Evolutionary conservation across 495 filamentous ascomycete species (phyloP).

Genomic region (Aspergillus asperescens): DNA sequence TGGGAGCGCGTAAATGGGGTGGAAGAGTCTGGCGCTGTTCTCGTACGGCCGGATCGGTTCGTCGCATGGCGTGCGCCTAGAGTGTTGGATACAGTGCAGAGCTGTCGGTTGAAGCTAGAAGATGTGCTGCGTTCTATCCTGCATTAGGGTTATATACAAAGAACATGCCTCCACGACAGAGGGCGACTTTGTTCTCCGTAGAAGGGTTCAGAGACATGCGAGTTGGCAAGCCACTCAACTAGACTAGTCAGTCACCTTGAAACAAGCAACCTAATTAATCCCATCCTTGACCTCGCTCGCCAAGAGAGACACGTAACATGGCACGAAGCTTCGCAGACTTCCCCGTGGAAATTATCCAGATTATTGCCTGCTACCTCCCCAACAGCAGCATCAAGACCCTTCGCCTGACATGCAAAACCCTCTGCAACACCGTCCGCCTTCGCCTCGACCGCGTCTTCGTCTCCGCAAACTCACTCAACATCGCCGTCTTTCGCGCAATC

Average conservation of each 20-base stretch:
- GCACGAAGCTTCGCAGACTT: neutral
- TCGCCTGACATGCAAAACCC: slow-evolving; percentile 18
- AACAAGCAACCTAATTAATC: too few species aligned
- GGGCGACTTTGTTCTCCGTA: too few species aligned
- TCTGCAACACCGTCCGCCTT: slow-evolving; percentile 13
- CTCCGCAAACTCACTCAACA: slow-evolving; percentile 22
- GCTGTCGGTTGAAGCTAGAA: too few species aligned
- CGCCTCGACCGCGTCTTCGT: slow-evolving; percentile 23
- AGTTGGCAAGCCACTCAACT: too few species aligned
- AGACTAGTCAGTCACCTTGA: too few species aligned
- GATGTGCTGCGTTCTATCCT: too few species aligned
- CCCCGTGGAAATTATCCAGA: neutral
- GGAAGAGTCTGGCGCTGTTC: slow-evolving; percentile 27
- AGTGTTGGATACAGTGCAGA: too few species aligned
- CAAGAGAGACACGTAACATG: neutral
- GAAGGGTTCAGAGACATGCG: too few species aligned
- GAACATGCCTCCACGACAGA: too few species aligned
- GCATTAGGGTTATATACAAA: too few species aligned
- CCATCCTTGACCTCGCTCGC: neutral
- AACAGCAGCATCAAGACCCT: slow-evolving; percentile 24
- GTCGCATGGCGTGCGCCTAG: slow-evolving; percentile 30
- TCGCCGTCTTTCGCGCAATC: slow-evolving; percentile 24
- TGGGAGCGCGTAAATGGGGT: slow-evolving; percentile 40
- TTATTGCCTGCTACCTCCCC: slow-evolving; percentile 10
- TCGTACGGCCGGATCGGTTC: slow-evolving; percentile 42